These are phyloP conservation scores for Pyrenula aspistea DNA, from an alignment of 495 filamentous ascomycete genomes.

Conservation along the genomic window DNA sequence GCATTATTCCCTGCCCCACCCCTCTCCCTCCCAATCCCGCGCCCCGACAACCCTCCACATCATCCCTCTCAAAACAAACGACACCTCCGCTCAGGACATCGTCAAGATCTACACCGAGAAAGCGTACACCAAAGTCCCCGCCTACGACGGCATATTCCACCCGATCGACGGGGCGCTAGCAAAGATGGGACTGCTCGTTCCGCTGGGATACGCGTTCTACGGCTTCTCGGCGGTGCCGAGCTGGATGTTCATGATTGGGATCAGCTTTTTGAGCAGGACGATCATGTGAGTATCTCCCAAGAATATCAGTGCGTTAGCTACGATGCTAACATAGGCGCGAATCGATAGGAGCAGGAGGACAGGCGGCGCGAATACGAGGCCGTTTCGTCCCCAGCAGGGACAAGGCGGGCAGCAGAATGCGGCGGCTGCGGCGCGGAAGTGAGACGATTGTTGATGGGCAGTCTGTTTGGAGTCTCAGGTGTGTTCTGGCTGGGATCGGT, in stretches of 20 bases:
- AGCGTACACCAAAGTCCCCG: constrained; percentile 35
- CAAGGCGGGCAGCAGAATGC: not conserved
- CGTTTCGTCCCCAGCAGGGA: not conserved
- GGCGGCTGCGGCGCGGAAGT: too few species aligned
- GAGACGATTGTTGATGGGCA: too few species aligned
- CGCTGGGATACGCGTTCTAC: constrained; percentile 58
- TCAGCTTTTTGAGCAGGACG: constrained; percentile 68
- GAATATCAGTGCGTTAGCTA: too few species aligned
- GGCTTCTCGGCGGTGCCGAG: constrained; percentile 43
- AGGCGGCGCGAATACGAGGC: not conserved
- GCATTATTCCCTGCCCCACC: constrained; percentile 60
- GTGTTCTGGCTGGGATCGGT: too few species aligned
- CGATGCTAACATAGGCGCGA: too few species aligned
- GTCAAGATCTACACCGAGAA: constrained; percentile 52
- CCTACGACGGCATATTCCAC: constrained; percentile 66
- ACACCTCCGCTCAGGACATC: constrained; percentile 48
- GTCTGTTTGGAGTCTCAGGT: too few species aligned
- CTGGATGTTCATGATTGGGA: constrained; percentile 69
- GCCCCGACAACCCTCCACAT: constrained; percentile 37
- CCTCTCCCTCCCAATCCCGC: constrained; percentile 26
- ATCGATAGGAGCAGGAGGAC: not conserved
- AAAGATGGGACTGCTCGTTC: constrained; percentile 47
- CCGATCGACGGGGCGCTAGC: constrained; percentile 66
- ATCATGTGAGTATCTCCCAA: constrained; percentile 72
- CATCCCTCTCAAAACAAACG: constrained; percentile 52